Conservation (phyloP, 805 yeast genomes). For the Metschnikowia aberdeeniae region DNA sequence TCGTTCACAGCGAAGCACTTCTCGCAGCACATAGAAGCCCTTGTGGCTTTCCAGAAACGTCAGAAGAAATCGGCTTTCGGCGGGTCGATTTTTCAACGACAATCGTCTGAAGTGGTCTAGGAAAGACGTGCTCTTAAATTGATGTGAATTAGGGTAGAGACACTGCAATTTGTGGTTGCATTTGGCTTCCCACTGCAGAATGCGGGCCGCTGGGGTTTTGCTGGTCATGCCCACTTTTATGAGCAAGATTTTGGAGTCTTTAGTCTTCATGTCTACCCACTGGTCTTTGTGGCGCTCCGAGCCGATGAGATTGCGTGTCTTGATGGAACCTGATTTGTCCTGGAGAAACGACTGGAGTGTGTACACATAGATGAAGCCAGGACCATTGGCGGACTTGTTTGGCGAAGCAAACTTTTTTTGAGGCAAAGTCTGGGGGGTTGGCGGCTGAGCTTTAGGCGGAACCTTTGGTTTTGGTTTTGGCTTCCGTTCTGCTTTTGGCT, state of each 20-base stretch:
- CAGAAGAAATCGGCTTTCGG: conserved; percentile 3
- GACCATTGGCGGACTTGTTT: conserved; percentile 1
- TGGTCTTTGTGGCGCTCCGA: conserved; percentile 17
- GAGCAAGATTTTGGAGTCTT: conserved; percentile 34
- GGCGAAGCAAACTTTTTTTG: not conserved
- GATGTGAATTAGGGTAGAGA: conserved; percentile 29
- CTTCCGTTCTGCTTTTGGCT: too few relatives aligned
- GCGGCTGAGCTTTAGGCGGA: not conserved
- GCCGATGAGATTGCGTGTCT: conserved; percentile 28
- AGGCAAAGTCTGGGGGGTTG: not conserved
- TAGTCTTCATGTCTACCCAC: conserved; percentile 35
- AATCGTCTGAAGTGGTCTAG: conserved; percentile 7
- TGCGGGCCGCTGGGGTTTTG: conserved; percentile 37
- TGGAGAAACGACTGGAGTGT: conserved; percentile 40
- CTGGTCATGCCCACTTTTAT: conserved; percentile 55
- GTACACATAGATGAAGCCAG: conserved; percentile 49
- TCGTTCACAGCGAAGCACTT: conserved; percentile 37
- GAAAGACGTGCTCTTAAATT: conserved; percentile 5
- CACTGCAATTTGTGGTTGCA: conserved; percentile 46
- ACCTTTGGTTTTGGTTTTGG: too few relatives aligned
- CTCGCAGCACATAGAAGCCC: conserved; percentile 33
- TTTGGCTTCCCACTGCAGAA: conserved; percentile 50
- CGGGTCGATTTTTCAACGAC: conserved; percentile 4
- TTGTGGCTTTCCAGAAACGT: conserved; percentile 20
- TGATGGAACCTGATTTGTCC: conserved; percentile 32